Percentiles rank a stretch among this genome's conserved stretches.
Conservation (phyloP, 495 filamentous ascomycete species). For the Penicillium verhagenii region DNA sequence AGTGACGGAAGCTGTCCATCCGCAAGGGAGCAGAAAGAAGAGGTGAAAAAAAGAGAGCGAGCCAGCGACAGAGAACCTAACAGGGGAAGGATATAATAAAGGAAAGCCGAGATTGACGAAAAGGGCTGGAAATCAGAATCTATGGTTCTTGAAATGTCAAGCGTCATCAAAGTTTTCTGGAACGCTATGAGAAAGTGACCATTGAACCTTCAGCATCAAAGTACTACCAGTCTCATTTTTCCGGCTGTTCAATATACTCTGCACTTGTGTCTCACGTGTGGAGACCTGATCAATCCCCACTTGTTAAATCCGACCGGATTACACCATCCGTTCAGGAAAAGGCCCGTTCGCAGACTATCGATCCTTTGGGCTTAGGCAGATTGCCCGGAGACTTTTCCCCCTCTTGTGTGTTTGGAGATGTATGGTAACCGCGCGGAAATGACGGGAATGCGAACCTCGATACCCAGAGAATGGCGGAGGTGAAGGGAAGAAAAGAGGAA, state of each 20-base stretch:
- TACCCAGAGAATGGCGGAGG: neutral
- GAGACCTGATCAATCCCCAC: neutral
- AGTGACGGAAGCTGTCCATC: neutral
- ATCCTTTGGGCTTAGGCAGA: neutral
- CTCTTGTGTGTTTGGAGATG: too few relatives aligned
- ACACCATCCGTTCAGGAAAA: neutral
- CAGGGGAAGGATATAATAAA: too few relatives aligned
- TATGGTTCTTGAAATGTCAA: slow-evolving; percentile 2
- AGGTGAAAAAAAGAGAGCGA: neutral
- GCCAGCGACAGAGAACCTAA: too few relatives aligned
- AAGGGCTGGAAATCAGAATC: too few relatives aligned
- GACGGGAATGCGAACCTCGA: too few relatives aligned
- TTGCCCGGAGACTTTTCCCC: neutral
- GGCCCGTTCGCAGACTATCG: neutral
- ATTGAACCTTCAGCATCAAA: neutral
- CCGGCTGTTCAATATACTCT: neutral
- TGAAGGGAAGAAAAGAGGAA: neutral
- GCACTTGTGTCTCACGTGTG: neutral
- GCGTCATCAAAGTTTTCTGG: neutral
- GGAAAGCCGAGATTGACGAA: too few relatives aligned
- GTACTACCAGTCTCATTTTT: neutral
- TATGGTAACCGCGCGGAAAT: too few relatives aligned
- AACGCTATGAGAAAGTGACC: slow-evolving; percentile 2
- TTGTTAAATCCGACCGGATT: neutral
- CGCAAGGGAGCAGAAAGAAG: neutral